Base-by-base conservation (phyloP, 805 yeast species). In the Candida odintsovae region DNA sequence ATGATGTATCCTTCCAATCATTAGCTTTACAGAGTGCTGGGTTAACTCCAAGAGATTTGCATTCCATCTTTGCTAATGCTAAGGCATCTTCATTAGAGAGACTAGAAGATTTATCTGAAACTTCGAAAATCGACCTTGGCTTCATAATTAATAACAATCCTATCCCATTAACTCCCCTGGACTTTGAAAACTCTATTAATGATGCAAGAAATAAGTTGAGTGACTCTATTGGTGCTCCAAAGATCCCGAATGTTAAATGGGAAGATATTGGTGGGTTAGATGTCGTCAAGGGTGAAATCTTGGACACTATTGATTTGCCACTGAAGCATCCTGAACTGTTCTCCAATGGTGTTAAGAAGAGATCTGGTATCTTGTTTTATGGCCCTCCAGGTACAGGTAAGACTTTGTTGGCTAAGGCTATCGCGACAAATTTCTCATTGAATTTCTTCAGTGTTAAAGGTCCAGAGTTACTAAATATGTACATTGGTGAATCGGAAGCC, bases 381-480 rank as follows among this genome's bases (percentile, higher is more conserved):
- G 99, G 99, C 0, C 99, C 99, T 0, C 99, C 99, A 0, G 99
- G 99, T 21, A 94, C 99, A 0, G 99, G 99, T 56, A 94, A 94
- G 63, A 94, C 99, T 0, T 71, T 94, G 25, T 72, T 94, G 49
- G 99, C 99, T 12, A 94, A 94, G 64, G 98, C 98, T 0, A 94
- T 94, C 55, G 99, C 99, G 2, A 88, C 97, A 0, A 88, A 90
- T 55, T 94, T 92, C 65, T 86, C 97, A 4, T 72, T 94, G 51
- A 94, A 94, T 64, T 94, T 94, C 65, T 90, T 94, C 66, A 86
- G 96, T 55, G 97, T 94, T 15, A 94, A 94, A 64, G 99, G 99
- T 21, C 99, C 99, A 1, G 99, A 94, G 65, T 73, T 94, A 48
- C 73, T 94, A 56, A 94, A 94, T 64, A 94, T 92, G 98, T 94